A percentile compares a stretch with the other conserved stretches of the same genome.
Evolutionary conservation across 2,329 filamentous ascomycete genomes (phyloP).

Genomic region (Xylariaceae sp.): DNA sequence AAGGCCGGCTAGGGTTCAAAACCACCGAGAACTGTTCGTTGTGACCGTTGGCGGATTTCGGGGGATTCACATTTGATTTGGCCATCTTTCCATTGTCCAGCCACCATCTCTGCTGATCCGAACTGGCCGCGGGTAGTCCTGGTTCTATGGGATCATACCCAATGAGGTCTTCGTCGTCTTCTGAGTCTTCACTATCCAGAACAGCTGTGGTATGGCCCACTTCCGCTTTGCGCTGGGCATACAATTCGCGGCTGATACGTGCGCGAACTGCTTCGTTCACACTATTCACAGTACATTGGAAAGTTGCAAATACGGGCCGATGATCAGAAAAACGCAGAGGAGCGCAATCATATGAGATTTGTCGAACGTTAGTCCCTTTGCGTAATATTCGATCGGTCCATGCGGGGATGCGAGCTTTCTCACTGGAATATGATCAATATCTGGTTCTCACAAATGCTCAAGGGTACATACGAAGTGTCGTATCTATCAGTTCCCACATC

Average conservation of each 20-base stretch:
- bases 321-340: slow-evolving; percentile 90
- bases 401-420: slow-evolving; percentile 90
- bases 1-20: slow-evolving; percentile 68
- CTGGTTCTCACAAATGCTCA: neutral
- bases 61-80: slow-evolving; percentile 66
- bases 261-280: slow-evolving; percentile 73
- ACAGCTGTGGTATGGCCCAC: slow-evolving; percentile 61
- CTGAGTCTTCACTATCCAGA: slow-evolving; percentile 53
- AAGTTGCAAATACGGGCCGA: slow-evolving; percentile 87
- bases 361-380: slow-evolving; percentile 78
- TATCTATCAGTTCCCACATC: slow-evolving; percentile 85
- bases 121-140: slow-evolving; percentile 65
- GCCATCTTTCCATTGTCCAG: slow-evolving; percentile 68
- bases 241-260: slow-evolving; percentile 68
- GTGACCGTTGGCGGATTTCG: slow-evolving; percentile 43
- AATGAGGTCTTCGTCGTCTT: slow-evolving; percentile 76
- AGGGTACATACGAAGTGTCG: slow-evolving; percentile 71
- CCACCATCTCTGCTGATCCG: slow-evolving; percentile 68
- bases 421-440: slow-evolving; percentile 48
- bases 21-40: slow-evolving; percentile 48
- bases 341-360: slow-evolving; percentile 77
- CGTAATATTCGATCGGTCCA: slow-evolving; percentile 95
- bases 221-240: slow-evolving; percentile 63
- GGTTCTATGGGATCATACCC: slow-evolving; percentile 81
- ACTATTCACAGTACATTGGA: slow-evolving; percentile 77